phyloP scores from a whole-genome alignment of 139 green algal species.

The Zygnema cylindricum region DNA sequence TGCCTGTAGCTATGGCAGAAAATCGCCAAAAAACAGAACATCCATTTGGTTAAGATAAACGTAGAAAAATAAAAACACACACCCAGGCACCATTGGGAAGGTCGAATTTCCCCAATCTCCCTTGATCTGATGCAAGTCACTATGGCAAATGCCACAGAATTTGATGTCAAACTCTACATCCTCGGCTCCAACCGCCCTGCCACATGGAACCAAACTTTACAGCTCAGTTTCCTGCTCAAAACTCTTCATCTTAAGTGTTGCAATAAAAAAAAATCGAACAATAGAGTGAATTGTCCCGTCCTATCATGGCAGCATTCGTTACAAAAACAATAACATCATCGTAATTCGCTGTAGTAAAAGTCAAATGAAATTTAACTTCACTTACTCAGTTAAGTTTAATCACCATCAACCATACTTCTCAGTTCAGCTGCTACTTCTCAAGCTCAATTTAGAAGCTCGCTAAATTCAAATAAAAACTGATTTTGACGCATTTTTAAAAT shows the following conservation, averaged over 20 bases:
- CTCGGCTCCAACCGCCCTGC: neutral
- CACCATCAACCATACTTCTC: too few relatives aligned
- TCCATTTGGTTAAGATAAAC: too few relatives aligned
- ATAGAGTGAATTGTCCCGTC: neutral
- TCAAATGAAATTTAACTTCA: neutral
- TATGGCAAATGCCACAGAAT: conserved; percentile 79
- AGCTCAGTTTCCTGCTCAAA: neutral
- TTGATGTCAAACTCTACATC: conserved; percentile 26
- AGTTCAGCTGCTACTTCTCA: too few relatives aligned
- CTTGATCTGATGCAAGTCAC: conserved; percentile 75
- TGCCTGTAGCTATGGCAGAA: neutral
- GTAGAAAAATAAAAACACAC: conserved; percentile 43
- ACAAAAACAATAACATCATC: neutral
- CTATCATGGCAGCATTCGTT: neutral
- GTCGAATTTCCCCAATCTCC: conserved; percentile 43
- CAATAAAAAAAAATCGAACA: neutral
- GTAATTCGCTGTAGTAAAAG: neutral
- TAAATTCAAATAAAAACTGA: neutral
- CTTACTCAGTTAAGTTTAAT: too few relatives aligned
- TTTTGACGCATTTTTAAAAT: neutral
- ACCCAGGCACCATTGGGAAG: conserved; percentile 77
- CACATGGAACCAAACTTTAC: too few relatives aligned
- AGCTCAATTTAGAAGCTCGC: too few relatives aligned
- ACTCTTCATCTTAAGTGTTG: too few relatives aligned
- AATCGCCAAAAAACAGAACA: neutral